phyloP scores from a whole-genome alignment of 139 green algal species.

The Marvania coccoides region DNA sequence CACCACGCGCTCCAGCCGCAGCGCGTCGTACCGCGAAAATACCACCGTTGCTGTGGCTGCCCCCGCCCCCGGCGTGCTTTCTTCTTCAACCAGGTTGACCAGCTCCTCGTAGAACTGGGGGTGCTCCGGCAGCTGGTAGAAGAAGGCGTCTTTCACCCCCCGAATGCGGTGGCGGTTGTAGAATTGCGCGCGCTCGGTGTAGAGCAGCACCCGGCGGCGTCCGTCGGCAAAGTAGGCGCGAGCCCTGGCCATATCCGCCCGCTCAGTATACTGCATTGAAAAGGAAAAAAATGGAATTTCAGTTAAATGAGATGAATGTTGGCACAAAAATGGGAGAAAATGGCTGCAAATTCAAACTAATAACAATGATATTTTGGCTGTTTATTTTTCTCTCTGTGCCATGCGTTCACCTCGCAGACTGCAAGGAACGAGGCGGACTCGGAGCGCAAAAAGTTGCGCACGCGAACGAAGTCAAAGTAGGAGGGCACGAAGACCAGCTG shows the following conservation, averaged over 20 bases:
- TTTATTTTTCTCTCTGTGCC: no score
- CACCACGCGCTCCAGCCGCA: slow-evolving; percentile 70
- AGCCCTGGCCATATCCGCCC: slow-evolving; percentile 50
- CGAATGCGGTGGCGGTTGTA: slow-evolving; percentile 75
- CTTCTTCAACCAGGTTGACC: slow-evolving; percentile 50
- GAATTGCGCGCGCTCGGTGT: slow-evolving; percentile 94
- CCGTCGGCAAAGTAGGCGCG: slow-evolving; percentile 72
- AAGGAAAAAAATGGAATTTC: no score
- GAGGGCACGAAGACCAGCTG: slow-evolving; percentile 75
- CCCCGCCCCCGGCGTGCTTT: background rate
- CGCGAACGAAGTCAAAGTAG: slow-evolving; percentile 95
- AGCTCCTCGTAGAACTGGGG: slow-evolving; percentile 75
- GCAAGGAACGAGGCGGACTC: slow-evolving; percentile 46
- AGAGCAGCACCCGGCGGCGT: slow-evolving; percentile 69
- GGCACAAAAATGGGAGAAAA: no score
- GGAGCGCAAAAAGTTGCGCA: slow-evolving; percentile 31
- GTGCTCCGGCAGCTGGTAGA: slow-evolving; percentile 82
- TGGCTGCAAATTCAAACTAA: no score
- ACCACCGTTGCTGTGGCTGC: slow-evolving; percentile 47
- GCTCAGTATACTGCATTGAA: slow-evolving; percentile 82
- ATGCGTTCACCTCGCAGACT: no score
- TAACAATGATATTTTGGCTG: no score
- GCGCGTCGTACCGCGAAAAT: slow-evolving; percentile 51
- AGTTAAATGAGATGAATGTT: no score
- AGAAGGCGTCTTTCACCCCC: slow-evolving; percentile 73